These are phyloP conservation scores for Alternaria triticimaculans DNA, from an alignment of 2,329 filamentous ascomycete genomes.

Conservation along the genomic window DNA sequence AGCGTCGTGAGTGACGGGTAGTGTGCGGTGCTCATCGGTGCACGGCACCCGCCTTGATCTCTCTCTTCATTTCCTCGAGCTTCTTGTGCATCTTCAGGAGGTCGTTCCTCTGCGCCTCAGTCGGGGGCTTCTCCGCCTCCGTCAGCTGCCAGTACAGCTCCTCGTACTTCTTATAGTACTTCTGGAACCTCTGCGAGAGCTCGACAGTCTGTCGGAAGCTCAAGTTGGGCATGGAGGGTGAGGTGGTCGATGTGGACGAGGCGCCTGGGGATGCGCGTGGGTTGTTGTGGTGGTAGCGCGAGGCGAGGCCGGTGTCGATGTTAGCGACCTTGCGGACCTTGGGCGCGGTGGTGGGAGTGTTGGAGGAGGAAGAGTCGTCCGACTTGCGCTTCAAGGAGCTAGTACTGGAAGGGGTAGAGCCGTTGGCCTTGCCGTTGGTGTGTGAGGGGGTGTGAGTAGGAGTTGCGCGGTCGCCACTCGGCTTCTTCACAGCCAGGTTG, in stretches of 20 bases:
- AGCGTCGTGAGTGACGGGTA: constrained; percentile 4
- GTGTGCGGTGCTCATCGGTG: constrained; percentile 26
- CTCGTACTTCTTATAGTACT: constrained; percentile 64
- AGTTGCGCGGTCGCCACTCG: constrained; percentile 37
- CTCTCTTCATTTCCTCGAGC: constrained; percentile 63
- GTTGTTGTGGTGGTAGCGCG: constrained; percentile 45
- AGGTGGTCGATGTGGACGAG: constrained; percentile 44
- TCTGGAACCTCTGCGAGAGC: constrained; percentile 61
- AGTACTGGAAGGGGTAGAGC: constrained; percentile 36
- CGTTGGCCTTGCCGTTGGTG: constrained; percentile 35
- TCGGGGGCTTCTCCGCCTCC: constrained; percentile 52
- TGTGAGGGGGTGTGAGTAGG: constrained; percentile 40
- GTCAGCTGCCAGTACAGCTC: constrained; percentile 59
- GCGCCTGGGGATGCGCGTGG: constrained; percentile 42
- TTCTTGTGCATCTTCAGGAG: constrained; percentile 62
- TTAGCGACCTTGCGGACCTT: constrained; percentile 45
- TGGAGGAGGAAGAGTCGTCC: constrained; percentile 45
- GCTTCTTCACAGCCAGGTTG: constrained; percentile 42
- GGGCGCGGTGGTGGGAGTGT: constrained; percentile 31
- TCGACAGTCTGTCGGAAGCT: constrained; percentile 55
- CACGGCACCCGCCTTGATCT: constrained; percentile 55
- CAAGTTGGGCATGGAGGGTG: constrained; percentile 42
- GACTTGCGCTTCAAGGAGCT: constrained; percentile 55
- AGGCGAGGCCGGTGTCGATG: constrained; percentile 44
- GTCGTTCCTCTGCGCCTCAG: constrained; percentile 58